Evolutionary conservation across 2,329 filamentous ascomycete species (phyloP), one percentile per base, ranked within the genome.

Genomic region (Cladosporium sp.): DNA sequence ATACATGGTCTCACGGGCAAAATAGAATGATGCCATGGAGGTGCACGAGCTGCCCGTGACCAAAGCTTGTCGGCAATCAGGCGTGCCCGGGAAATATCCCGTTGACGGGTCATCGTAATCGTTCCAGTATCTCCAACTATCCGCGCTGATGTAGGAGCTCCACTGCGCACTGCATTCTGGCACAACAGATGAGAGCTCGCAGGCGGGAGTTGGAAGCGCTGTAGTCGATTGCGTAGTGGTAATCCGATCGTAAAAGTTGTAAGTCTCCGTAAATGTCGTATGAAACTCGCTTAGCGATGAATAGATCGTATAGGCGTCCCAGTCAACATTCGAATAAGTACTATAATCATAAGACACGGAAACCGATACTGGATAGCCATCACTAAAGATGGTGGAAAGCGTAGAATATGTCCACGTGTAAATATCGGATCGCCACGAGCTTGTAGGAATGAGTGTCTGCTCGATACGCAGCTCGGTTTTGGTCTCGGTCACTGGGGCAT

Each of bases 61-160:
- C 27, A 34, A 19, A 36, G 42, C 42, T 34, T 44, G 42, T 4
- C 27, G 34, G 29, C 42, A 44, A 20, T 44, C 29, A 20, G 42
- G 42, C 15, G 42, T 22, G 13, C 42, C 42, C 6, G 27, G 29
- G 4, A 34, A 44, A 7, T 12, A 20, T 15, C 27, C 27, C 12
- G 42, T n/a, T 15, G 3, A 17, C 20, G 29, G 18, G 7, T 44
- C 17, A 17, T n/a, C 18, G 9, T n/a, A 34, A 2, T 34, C 42
- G 9, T 7, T 34, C 12, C 34, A 44, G 12, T 44, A 44, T 7
- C 13, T 34, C 17, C 18, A 19, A 1, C 5, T 36, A 9, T 36
- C 29, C 12, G 27, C 17, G 8, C 34, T n/a, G 27, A 44, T 44
- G 29, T 44, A 44, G 17, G 42, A 44, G 42, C 42, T 44, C 42